These are phyloP conservation scores for Lachnellula subtilissima DNA, from an alignment of 2,329 filamentous ascomycete species.

Conservation along the genomic window DNA sequence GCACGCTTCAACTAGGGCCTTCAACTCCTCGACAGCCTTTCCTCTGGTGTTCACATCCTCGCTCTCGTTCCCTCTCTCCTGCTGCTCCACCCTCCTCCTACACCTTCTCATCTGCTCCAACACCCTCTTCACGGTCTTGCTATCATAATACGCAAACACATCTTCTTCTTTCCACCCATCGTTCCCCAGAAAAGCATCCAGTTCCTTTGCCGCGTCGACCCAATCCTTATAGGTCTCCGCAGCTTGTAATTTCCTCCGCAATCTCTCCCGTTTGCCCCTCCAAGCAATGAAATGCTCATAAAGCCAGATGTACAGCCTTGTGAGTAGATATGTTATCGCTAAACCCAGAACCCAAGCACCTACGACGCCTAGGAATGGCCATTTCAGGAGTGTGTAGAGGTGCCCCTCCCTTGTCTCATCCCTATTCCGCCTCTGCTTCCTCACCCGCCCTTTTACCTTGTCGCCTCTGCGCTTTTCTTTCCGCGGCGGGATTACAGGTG, in stretches of 20 bases:
- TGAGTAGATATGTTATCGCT: constrained; percentile 69
- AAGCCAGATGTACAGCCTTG: constrained; percentile 80
- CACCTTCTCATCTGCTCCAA: constrained; percentile 67
- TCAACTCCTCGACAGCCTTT: constrained; percentile 68
- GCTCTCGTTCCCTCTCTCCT: constrained; percentile 45
- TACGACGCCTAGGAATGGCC: constrained; percentile 80
- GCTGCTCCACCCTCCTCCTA: constrained; percentile 48
- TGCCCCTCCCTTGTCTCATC: constrained; percentile 96
- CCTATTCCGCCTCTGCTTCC: constrained; percentile 47
- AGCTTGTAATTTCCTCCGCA: constrained; percentile 66
- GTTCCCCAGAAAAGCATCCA: constrained; percentile 79
- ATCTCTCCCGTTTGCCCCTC: constrained; percentile 69
- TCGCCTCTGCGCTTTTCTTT: constrained; percentile 20
- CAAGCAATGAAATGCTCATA: constrained; percentile 92
- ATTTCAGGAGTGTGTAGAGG: constrained; percentile 83
- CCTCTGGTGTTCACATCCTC: constrained; percentile 32
- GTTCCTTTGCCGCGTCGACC: constrained; percentile 70
- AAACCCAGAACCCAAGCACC: constrained; percentile 75
- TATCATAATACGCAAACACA: constrained; percentile 81
- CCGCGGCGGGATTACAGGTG: constrained; percentile 60
- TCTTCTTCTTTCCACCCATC: constrained; percentile 75
- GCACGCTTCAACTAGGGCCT: constrained; percentile 75
- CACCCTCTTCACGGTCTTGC: constrained; percentile 73
- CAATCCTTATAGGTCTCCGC: constrained; percentile 78
- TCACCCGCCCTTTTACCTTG: constrained; percentile 35